phyloP scores from a whole-genome alignment of 441 rosid genomes.

The Erodium moschatum region DNA sequence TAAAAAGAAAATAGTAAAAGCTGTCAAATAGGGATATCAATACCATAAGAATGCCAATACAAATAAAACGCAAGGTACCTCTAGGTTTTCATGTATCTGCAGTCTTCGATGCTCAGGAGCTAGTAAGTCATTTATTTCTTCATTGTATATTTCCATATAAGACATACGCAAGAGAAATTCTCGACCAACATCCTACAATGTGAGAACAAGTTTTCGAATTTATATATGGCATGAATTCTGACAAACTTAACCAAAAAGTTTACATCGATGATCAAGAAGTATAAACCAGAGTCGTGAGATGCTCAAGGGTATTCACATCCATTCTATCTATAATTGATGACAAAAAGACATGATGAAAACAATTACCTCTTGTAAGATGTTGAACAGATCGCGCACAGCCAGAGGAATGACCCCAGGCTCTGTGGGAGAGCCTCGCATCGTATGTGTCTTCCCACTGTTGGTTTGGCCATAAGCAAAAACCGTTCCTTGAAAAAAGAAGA shows the following conservation, averaged over 20 bases:
- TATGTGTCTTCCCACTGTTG: slow-evolving; percentile 89
- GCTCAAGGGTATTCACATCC: not conserved
- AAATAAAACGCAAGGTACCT: slow-evolving; percentile 36
- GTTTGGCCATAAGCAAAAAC: slow-evolving; percentile 97
- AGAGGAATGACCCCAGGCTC: slow-evolving; percentile 89
- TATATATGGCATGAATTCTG: not conserved
- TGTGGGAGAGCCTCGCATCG: slow-evolving; percentile 72
- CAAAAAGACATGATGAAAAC: not conserved
- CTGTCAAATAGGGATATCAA: not conserved
- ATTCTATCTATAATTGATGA: not conserved
- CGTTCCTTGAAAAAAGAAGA: slow-evolving; percentile 40
- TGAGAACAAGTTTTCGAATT: slow-evolving; percentile 9
- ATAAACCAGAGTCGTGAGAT: too few relatives aligned
- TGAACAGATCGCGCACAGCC: slow-evolving; percentile 64
- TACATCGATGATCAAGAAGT: not conserved
- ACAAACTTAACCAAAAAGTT: not conserved
- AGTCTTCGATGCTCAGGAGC: slow-evolving; percentile 87
- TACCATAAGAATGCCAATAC: not conserved
- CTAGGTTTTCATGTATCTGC: slow-evolving; percentile 82
- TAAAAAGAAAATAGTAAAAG: slow-evolving; percentile 19
- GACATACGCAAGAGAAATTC: slow-evolving; percentile 94
- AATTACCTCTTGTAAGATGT: slow-evolving; percentile 55
- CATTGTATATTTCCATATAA: slow-evolving; percentile 89
- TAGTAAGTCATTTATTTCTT: slow-evolving; percentile 80
- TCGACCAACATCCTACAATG: slow-evolving; percentile 50